These are phyloP conservation scores for Wilcoxina mikolae DNA, from an alignment of 495 filamentous ascomycete genomes.

Conservation along the genomic window DNA sequence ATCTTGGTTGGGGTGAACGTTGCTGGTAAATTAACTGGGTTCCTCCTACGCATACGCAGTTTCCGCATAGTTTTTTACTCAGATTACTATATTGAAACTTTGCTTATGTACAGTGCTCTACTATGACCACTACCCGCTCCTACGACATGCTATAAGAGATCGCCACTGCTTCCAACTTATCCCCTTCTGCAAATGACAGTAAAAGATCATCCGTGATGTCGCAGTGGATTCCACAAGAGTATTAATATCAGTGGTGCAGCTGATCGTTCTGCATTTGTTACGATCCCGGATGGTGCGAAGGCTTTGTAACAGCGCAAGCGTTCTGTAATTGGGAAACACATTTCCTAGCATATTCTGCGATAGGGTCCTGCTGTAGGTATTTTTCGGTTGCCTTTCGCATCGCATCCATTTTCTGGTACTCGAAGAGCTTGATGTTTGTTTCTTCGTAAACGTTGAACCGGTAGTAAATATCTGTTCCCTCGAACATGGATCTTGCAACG, in stretches of 20 bases:
- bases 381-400: not conserved
- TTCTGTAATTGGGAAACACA: not conserved
- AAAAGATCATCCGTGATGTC: no score
- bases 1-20: no score
- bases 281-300: no score
- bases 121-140: no score
- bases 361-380: not conserved
- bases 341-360: not conserved
- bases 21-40: no score
- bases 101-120: no score
- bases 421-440: not conserved
- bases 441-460: not conserved
- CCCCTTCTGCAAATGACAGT: no score
- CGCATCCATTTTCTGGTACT: not conserved
- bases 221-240: not conserved
- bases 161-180: no score
- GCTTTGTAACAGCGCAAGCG: not conserved
- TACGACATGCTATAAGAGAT: no score
- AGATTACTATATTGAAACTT: no score
- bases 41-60: no score
- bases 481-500: not conserved
- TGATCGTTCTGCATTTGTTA: not conserved
- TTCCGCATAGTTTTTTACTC: no score
- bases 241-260: not conserved
- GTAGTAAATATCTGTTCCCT: not conserved